These are phyloP conservation scores for Zymoseptoria pseudotritici DNA, from an alignment of 2,329 filamentous ascomycete species.

Conservation along the genomic window DNA sequence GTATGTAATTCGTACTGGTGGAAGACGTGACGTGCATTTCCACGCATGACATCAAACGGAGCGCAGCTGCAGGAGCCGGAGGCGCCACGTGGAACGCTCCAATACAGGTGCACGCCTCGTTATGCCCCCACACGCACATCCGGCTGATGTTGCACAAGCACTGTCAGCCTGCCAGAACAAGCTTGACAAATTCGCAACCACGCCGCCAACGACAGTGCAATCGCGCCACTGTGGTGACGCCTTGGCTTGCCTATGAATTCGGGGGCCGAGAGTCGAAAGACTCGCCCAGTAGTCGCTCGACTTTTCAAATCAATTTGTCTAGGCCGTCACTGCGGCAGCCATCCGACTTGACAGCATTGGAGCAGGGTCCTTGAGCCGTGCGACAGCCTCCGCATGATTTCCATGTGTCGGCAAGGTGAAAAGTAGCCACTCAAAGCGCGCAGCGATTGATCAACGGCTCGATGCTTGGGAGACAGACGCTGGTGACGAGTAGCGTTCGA, in stretches of 20 bases:
- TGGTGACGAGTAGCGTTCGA: background rate
- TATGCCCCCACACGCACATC: background rate
- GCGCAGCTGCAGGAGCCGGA: background rate
- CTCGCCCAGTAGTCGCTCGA: no score
- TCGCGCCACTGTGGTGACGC: no score
- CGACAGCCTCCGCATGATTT: no score
- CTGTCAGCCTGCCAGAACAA: background rate
- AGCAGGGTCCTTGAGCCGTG: no score
- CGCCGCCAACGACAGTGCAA: background rate
- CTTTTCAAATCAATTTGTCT: no score
- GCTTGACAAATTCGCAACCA: background rate
- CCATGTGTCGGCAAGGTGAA: no score
- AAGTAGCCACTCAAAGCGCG: no score
- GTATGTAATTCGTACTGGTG: background rate
- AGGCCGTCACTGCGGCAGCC: no score
- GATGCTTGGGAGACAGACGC: background rate
- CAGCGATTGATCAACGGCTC: no score
- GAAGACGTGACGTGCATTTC: background rate
- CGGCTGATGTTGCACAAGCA: background rate
- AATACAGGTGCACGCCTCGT: background rate
- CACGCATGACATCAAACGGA: background rate
- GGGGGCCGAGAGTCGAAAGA: background rate
- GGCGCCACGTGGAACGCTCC: background rate
- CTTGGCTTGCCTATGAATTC: no score
- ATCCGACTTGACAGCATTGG: no score